These are phyloP conservation scores for Verticillium longisporum DNA, from an alignment of 2,329 filamentous ascomycete species.

Conservation along the genomic window DNA sequence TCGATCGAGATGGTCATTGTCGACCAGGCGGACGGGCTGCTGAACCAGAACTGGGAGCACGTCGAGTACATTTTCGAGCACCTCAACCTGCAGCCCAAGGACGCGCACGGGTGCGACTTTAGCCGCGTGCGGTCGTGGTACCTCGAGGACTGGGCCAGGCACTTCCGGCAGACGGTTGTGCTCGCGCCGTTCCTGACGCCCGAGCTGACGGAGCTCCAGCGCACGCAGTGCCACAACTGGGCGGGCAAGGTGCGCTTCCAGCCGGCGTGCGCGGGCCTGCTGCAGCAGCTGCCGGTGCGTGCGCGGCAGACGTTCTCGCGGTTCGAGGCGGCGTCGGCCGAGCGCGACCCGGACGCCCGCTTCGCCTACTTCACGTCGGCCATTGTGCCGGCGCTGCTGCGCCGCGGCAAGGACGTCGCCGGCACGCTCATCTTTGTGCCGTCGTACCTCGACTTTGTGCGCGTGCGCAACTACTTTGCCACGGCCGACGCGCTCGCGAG, in stretches of 20 bases:
- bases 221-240: conserved; percentile 71
- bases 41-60: conserved; percentile 99
- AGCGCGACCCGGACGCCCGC: conserved; percentile 74
- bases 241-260: conserved; percentile 71
- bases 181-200: conserved; percentile 80
- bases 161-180: conserved; percentile 80
- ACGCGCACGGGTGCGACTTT: conserved; percentile 90
- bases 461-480: conserved; percentile 86
- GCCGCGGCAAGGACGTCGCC: conserved; percentile 53
- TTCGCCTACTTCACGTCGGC: conserved; percentile 88
- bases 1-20: conserved; percentile 88
- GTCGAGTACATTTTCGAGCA: conserved; percentile 87
- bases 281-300: conserved; percentile 65
- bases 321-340: conserved; percentile 64
- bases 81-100: conserved; percentile 82
- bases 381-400: conserved; percentile 67
- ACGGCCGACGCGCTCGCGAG: conserved; percentile 51
- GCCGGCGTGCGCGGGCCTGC: conserved; percentile 61
- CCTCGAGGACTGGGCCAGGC: conserved; percentile 74
- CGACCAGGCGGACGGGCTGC: conserved; percentile 85
- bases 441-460: conserved; percentile 90
- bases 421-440: conserved; percentile 87
- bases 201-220: conserved; percentile 75
- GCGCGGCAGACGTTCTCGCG: conserved; percentile 85
- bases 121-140: conserved; percentile 87